A percentile compares a stretch with the other conserved stretches of the same genome.
These are phyloP conservation scores for Boletellus emodensis DNA, from an alignment of 768 basidiomycete species.

Conservation along the genomic window DNA sequence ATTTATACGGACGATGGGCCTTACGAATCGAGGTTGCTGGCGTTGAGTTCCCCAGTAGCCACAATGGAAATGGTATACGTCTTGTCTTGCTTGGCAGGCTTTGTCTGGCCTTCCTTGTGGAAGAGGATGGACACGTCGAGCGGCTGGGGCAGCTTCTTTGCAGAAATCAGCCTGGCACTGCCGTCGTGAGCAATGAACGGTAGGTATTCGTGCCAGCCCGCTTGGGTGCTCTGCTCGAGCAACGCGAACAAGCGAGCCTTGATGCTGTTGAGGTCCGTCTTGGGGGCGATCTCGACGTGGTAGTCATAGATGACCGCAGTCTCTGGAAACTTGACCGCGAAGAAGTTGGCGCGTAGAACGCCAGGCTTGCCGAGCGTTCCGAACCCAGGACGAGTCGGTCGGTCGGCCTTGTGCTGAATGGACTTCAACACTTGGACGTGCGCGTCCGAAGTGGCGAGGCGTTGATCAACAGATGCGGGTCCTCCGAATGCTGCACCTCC, in stretches of 20 bases:
- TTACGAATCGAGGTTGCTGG: slow-evolving; percentile 31
- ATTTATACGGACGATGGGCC: slow-evolving; percentile 3
- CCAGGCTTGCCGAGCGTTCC: slow-evolving; percentile 39
- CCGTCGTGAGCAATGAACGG: slow-evolving; percentile 39
- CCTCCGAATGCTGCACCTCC: slow-evolving; percentile 29
- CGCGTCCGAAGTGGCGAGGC: slow-evolving; percentile 25
- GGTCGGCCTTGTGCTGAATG: slow-evolving; percentile 29
- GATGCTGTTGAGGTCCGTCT: slow-evolving; percentile 34
- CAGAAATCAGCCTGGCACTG: slow-evolving; percentile 40
- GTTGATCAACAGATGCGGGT: slow-evolving; percentile 32
- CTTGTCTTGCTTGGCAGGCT: slow-evolving; percentile 29
- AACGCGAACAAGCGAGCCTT: slow-evolving; percentile 39
- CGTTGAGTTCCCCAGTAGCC: slow-evolving; percentile 29
- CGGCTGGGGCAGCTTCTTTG: slow-evolving; percentile 35
- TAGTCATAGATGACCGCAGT: slow-evolving; percentile 42
- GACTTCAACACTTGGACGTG: slow-evolving; percentile 30
- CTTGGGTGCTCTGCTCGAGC: slow-evolving; percentile 35
- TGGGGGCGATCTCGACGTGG: slow-evolving; percentile 36
- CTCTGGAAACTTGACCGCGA: slow-evolving; percentile 41
- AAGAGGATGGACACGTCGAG: slow-evolving; percentile 33
- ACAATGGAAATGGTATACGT: slow-evolving; percentile 38
- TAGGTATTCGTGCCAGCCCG: slow-evolving; percentile 36
- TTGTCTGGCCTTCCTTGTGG: slow-evolving; percentile 38
- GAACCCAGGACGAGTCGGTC: slow-evolving; percentile 46
- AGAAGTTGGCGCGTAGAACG: slow-evolving; percentile 49